Evolutionary conservation across 768 basidiomycete species (phyloP), one percentile per base, ranked within the genome.

Genomic region (Tubosaeta sp.): DNA sequence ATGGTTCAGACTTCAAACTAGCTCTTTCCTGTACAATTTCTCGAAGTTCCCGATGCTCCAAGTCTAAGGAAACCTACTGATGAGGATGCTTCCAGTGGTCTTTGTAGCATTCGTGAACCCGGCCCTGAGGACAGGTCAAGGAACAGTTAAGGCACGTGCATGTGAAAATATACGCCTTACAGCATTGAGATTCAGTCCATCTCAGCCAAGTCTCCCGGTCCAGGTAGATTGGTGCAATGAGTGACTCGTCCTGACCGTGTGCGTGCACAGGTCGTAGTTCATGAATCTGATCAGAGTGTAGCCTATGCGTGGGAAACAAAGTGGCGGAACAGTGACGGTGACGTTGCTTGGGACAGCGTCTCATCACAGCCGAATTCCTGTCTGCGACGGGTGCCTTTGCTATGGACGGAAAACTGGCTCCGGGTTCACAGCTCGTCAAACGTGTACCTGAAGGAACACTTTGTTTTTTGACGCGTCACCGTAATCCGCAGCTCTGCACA

Each of bases 231-330:
- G 14, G 27, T 44, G 3, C 17, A 33, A 8, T 14, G 45, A 17
- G 6, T 22, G 22, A 22, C 22, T 42, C 27, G 43, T 43, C 19
- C 43, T 29, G 19, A n/a, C 26, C 16, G 16, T 27, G 27, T 43
- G 26, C 7, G 27, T n/a, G 27, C 43, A 43, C 27, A 9, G 43
- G 43, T 29, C 29, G 43, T 43, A 27, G 29, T 26, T 26, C 43
- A 43, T 29, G 43, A 43, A 37, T 37, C 35, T 43, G 41, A 22
- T 43, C 35, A 26, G 7, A 29, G 25, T 14, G 26, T 32, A 22
- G 19, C 48, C 48, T 42, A 49, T 42, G 48, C 48, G 48, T 49
- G 48, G 32, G 48, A 49, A 42, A 26, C 12, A 49, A 26, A 33
- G 31, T 45, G 16, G 26, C 27, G 11, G 42, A 27, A 43, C 19